Conservation (phyloP, 1,284 basidiomycete species). For the Uromyces viciae-fabae region DNA sequence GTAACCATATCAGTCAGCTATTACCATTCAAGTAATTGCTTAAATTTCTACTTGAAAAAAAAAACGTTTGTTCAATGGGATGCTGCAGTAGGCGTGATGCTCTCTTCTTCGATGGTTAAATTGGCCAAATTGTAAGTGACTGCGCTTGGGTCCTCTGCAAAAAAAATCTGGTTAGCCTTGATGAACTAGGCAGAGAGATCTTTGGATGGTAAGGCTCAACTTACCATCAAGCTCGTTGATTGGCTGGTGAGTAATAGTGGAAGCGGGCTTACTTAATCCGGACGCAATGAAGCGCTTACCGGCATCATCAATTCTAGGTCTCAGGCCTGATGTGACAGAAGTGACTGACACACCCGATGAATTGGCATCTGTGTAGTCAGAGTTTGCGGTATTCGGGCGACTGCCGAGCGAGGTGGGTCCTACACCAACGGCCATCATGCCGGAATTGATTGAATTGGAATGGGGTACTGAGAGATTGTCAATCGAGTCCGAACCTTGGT, state of each 20-base stretch:
- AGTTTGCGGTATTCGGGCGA: background rate
- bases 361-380: background rate
- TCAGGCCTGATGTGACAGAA: background rate
- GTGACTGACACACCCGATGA: background rate
- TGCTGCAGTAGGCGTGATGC: slow-evolving; percentile 30
- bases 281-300: slow-evolving; percentile 43
- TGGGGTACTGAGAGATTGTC: background rate
- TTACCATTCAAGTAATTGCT: too few species aligned
- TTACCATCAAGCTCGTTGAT: slow-evolving; percentile 36
- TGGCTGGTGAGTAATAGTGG: slow-evolving; percentile 1
- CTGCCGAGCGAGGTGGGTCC: background rate
- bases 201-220: background rate
- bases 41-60: too few species aligned
- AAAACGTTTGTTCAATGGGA: slow-evolving; percentile 21
- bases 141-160: slow-evolving; percentile 14
- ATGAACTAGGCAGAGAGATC: background rate
- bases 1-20: too few species aligned
- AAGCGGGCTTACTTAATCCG: slow-evolving; percentile 37
- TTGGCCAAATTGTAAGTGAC: slow-evolving; percentile 39
- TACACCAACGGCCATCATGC: background rate
- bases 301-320: slow-evolving; percentile 37
- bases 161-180: background rate
- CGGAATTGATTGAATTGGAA: slow-evolving; percentile 5
- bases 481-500: slow-evolving; percentile 17
- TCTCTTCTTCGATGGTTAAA: slow-evolving; percentile 42